phyloP scores from a whole-genome alignment of 2,329 filamentous ascomycete species.

The Phialemoniopsis sp. region DNA sequence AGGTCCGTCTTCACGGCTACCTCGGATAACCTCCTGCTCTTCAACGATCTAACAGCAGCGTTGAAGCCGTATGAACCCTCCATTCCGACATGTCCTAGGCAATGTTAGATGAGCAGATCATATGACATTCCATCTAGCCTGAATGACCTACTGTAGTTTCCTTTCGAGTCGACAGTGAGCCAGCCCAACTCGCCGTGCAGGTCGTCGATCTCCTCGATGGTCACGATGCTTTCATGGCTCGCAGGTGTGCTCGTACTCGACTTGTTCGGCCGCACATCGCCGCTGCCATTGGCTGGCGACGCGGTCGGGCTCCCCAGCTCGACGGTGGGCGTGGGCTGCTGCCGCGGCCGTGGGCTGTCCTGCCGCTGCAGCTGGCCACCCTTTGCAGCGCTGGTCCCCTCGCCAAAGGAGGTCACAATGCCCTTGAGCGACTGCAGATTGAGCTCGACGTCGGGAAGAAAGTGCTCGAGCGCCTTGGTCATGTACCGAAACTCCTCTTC shows the following conservation, averaged over 20 bases:
- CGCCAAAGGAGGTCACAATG: conserved; percentile 9
- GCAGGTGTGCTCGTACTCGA: too few relatives aligned
- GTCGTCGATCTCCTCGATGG: conserved; percentile 14
- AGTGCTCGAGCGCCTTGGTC: conserved; percentile 19
- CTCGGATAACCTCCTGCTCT: conserved; percentile 7
- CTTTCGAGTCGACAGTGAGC: conserved; percentile 14
- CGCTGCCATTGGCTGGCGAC: too few relatives aligned
- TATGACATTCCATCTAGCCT: neutral
- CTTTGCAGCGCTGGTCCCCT: neutral
- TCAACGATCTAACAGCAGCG: conserved; percentile 15
- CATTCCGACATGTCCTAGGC: conserved; percentile 14
- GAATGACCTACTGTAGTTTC: conserved; percentile 9
- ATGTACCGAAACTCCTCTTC: conserved; percentile 22
- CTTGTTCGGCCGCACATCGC: too few relatives aligned
- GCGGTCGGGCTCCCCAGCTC: too few relatives aligned
- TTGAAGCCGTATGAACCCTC: conserved; percentile 17
- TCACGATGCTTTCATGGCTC: conserved; percentile 1
- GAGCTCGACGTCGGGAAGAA: conserved; percentile 16
- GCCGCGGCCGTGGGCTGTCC: too few relatives aligned
- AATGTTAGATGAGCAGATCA: neutral
- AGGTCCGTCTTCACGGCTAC: conserved; percentile 6
- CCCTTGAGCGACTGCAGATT: conserved; percentile 15
- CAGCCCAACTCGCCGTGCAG: conserved; percentile 15
- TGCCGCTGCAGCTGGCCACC: neutral
- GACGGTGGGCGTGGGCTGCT: too few relatives aligned